Evolutionary conservation across 768 basidiomycete species (phyloP).

Genomic region (Tubosaeta brunneosetosa): DNA sequence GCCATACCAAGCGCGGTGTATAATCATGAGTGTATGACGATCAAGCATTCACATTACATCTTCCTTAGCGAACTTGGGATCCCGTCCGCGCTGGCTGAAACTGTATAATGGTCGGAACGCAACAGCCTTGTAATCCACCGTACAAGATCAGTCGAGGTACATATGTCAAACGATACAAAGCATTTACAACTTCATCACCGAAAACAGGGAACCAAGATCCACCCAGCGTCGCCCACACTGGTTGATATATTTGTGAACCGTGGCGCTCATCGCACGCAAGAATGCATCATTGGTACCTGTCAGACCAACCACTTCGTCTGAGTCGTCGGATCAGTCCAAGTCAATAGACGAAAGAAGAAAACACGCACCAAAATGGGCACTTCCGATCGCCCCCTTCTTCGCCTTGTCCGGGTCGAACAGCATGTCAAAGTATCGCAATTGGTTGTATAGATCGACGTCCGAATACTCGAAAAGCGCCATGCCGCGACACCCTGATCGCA

Average conservation of each 20-base stretch:
- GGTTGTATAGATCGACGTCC: slow-evolving; percentile 82
- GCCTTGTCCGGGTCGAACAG: slow-evolving; percentile 75
- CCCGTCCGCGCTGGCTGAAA: no score
- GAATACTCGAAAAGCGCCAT: slow-evolving; percentile 54
- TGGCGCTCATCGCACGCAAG: slow-evolving; percentile 47
- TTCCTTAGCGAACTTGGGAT: no score
- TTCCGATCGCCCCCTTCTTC: slow-evolving; percentile 46
- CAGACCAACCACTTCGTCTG: slow-evolving; percentile 56
- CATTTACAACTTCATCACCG: slow-evolving; percentile 63
- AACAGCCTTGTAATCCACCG: no score
- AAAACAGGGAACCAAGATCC: slow-evolving; percentile 73
- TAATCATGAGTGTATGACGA: no score
- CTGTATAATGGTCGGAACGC: no score
- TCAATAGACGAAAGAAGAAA: background rate
- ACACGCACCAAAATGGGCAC: slow-evolving; percentile 37
- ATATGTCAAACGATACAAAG: background rate
- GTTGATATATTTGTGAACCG: slow-evolving; percentile 77
- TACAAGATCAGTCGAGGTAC: background rate
- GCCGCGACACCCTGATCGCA: slow-evolving; percentile 35
- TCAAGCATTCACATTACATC: no score
- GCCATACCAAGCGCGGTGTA: no score
- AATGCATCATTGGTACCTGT: slow-evolving; percentile 45
- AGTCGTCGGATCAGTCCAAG: background rate
- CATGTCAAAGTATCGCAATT: slow-evolving; percentile 76
- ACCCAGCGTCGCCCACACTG: slow-evolving; percentile 90